Percentiles rank a stretch among this genome's conserved stretches.
Conservation (phyloP, 1,284 basidiomycete genomes). For the Ustilago hordei region DNA sequence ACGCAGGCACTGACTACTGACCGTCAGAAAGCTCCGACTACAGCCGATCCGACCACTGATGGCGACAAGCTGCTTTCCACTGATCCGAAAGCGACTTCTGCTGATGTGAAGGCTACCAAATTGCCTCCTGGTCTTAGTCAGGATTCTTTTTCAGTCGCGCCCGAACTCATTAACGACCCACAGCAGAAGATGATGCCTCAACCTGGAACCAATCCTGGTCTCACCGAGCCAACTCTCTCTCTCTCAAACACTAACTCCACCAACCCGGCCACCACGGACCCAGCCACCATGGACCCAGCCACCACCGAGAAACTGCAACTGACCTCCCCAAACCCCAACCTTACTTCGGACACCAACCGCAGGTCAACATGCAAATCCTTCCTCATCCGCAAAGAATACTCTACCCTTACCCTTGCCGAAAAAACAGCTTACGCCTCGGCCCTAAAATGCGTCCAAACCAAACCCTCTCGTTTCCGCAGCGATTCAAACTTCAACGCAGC, state of each 20-base stretch:
- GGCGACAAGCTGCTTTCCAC: neutral
- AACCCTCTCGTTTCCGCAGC: constrained; percentile 34
- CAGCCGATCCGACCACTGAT: neutral
- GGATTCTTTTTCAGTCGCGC: constrained; percentile 14
- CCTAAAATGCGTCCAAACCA: constrained; percentile 31
- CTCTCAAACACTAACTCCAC: neutral
- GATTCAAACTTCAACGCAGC: constrained; percentile 17
- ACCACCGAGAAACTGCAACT: neutral
- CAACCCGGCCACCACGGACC: neutral
- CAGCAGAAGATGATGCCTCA: constrained; percentile 16
- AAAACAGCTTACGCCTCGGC: constrained; percentile 26
- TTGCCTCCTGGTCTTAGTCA: constrained; percentile 19
- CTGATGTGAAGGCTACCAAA: neutral
- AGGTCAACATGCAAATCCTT: neutral
- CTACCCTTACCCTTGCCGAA: constrained; percentile 15
- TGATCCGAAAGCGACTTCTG: neutral
- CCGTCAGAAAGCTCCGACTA: neutral
- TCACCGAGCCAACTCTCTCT: neutral
- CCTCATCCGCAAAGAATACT: constrained; percentile 39
- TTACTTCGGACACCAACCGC: neutral
- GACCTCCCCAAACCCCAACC: neutral
- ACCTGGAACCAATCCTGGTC: neutral
- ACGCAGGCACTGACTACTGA: constrained; percentile 6
- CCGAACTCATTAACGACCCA: constrained; percentile 23
- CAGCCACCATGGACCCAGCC: neutral